Evolutionary conservation across 805 yeast genomes (phyloP).

Genomic region (Tanozyma kutaoensis): DNA sequence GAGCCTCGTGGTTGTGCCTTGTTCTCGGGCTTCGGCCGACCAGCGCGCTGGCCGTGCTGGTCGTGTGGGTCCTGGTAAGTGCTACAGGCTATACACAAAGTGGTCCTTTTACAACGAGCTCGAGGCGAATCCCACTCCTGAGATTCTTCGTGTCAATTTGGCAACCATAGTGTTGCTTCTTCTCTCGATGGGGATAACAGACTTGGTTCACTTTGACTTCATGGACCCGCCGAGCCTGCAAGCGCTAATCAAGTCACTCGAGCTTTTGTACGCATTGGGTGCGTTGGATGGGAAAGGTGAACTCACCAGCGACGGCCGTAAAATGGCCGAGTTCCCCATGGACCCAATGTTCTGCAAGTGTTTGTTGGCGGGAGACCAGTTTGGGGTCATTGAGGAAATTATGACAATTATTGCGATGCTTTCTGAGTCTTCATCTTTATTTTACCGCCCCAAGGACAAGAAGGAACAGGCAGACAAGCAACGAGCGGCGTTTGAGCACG

Average conservation of each 20-base stretch:
- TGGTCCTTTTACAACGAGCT: slow-evolving; percentile 69
- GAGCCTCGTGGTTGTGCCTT: slow-evolving; percentile 30
- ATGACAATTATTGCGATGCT: slow-evolving; percentile 73
- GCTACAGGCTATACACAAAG: slow-evolving; percentile 74
- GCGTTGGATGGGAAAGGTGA: slow-evolving; percentile 74
- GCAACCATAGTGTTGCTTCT: slow-evolving; percentile 64
- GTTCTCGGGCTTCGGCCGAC: slow-evolving; percentile 31
- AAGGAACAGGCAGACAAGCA: slow-evolving; percentile 53
- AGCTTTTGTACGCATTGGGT: slow-evolving; percentile 73
- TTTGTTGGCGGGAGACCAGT: slow-evolving; percentile 46
- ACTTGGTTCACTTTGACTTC: slow-evolving; percentile 72
- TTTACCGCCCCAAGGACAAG: slow-evolving; percentile 58
- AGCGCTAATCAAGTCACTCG: slow-evolving; percentile 62
- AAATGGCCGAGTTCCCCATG: slow-evolving; percentile 86
- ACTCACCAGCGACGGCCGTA: slow-evolving; percentile 63
- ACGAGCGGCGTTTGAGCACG: slow-evolving; percentile 38
- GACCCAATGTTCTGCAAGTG: slow-evolving; percentile 84
- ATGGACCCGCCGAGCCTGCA: slow-evolving; percentile 80
- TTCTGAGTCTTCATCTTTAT: slow-evolving; percentile 61
- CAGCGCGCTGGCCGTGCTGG: slow-evolving; percentile 37
- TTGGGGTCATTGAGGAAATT: slow-evolving; percentile 53
- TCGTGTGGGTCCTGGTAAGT: slow-evolving; percentile 33
- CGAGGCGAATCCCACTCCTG: slow-evolving; percentile 75
- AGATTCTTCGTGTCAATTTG: slow-evolving; percentile 76
- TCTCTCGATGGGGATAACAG: slow-evolving; percentile 75